Evolutionary conservation across 2,329 filamentous ascomycete genomes (phyloP).

Genomic region (Botrytis sinoallii): DNA sequence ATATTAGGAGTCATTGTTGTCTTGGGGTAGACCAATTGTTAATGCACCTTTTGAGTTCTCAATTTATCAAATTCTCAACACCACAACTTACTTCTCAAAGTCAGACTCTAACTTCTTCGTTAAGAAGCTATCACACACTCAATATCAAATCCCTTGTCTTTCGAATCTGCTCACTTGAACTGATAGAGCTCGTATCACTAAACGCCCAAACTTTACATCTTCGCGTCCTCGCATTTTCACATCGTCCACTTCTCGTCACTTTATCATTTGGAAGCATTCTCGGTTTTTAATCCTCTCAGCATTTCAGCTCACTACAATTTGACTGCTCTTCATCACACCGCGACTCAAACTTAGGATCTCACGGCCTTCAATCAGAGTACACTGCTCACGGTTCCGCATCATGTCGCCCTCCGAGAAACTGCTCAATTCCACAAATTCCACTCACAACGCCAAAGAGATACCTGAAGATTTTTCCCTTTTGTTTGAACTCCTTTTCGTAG

Average conservation of each 20-base stretch:
- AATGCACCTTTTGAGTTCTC: not conserved
- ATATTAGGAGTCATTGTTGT: not conserved
- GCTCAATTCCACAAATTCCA: not conserved
- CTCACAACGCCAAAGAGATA: not conserved
- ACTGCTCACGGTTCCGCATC: not conserved
- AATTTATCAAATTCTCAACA: not conserved
- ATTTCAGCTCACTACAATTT: fast-evolving
- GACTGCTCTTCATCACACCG: not conserved
- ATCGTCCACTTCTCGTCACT: not conserved
- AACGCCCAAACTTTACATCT: not conserved
- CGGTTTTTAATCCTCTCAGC: not conserved
- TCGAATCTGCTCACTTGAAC: not conserved
- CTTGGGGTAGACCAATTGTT: fast-evolving
- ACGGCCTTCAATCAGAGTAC: not conserved
- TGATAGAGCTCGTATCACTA: no score
- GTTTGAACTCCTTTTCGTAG: not conserved
- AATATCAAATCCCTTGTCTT: fast-evolving
- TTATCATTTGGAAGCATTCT: not conserved
- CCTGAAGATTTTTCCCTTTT: not conserved
- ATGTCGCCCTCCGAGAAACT: not conserved
- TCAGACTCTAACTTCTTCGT: not conserved
- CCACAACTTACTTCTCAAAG: not conserved
- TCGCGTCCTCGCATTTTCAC: not conserved
- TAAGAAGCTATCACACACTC: not conserved
- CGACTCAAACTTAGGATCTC: not conserved